These are phyloP conservation scores for Biancaea sappan DNA, from an alignment of 306 rosid species.

Conservation along the genomic window DNA sequence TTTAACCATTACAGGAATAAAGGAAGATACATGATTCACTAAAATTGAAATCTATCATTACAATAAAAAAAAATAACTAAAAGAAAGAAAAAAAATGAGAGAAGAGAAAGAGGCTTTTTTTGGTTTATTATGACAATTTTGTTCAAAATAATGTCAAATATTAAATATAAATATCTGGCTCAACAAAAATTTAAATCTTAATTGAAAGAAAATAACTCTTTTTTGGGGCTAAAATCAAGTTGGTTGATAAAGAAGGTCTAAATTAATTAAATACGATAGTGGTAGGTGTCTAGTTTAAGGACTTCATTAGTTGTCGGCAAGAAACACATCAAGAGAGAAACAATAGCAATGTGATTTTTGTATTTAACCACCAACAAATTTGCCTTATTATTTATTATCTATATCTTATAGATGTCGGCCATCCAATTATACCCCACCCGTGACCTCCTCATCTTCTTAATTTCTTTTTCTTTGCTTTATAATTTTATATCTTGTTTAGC, in stretches of 20 bases:
- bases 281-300: background rate
- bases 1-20: too few species aligned
- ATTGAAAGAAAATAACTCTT: too few species aligned
- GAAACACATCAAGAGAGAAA: background rate
- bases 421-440: background rate
- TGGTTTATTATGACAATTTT: too few species aligned
- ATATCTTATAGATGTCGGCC: slow-evolving; percentile 36
- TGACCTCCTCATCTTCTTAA: background rate
- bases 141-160: too few species aligned
- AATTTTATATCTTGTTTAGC: too few species aligned
- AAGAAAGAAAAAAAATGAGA: background rate
- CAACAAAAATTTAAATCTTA: too few species aligned
- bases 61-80: too few species aligned
- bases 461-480: background rate
- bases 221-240: too few species aligned
- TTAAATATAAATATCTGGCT: too few species aligned
- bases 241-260: too few species aligned
- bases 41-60: too few species aligned
- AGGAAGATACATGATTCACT: too few species aligned
- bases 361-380: slow-evolving; percentile 3
- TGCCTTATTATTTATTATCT: background rate
- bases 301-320: slow-evolving; percentile 28
- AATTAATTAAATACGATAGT: background rate
- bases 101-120: background rate
- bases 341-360: background rate